These are phyloP conservation scores for Lippia alba DNA, from an alignment of 305 asterid genomes.

Conservation along the genomic window DNA sequence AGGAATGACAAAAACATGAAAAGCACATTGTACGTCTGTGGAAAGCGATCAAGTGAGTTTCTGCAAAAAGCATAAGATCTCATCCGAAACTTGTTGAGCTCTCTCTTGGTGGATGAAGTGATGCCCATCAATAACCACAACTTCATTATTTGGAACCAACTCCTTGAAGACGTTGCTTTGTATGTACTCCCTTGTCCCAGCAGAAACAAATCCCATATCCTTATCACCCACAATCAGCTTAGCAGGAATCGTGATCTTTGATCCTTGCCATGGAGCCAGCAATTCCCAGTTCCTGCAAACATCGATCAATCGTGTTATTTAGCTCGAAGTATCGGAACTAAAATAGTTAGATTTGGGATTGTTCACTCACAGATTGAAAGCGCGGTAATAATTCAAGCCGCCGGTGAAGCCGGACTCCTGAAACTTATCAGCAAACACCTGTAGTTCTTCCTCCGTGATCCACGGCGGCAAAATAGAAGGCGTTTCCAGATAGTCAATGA, in stretches of 20 bases:
- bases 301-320: background rate
- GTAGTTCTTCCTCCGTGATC: conserved; percentile 58
- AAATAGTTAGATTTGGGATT: background rate
- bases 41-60: conserved; percentile 33
- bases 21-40: too few relatives aligned
- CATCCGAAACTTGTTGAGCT: conserved; percentile 45
- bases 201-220: conserved; percentile 48
- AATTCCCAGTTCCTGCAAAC: conserved; percentile 56
- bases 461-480: conserved; percentile 48
- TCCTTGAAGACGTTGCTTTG: conserved; percentile 41
- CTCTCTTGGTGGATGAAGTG: conserved; percentile 52
- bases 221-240: conserved; percentile 51
- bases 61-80: conserved; percentile 43
- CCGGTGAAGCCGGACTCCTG: conserved; percentile 61
- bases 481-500: conserved; percentile 47
- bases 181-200: conserved; percentile 49
- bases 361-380: conserved; percentile 50
- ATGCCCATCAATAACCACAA: conserved; percentile 49
- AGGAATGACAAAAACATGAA: too few relatives aligned
- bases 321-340: background rate
- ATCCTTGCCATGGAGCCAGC: conserved; percentile 59
- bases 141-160: conserved; percentile 50
- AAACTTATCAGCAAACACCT: conserved; percentile 54
- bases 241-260: conserved; percentile 48
- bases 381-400: conserved; percentile 50